Base-by-base conservation (phyloP, 345 rosid genomes). In the Reutealis trisperma region DNA sequence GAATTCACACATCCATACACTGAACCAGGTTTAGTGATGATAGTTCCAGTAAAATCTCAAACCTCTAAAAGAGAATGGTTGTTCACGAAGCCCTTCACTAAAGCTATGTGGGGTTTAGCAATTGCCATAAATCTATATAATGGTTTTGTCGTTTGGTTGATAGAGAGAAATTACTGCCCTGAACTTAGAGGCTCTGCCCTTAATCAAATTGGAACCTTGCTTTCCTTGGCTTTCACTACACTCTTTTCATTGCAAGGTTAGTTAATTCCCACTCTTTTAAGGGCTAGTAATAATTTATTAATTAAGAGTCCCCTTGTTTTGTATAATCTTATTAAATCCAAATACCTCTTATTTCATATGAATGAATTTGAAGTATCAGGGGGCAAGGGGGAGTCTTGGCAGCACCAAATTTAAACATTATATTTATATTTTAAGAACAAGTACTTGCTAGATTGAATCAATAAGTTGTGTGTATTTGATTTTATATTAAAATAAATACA, bases 1-100 rank as follows among this genome's bases (percentile, higher is more conserved):
- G 80, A 77, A 19, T 81, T 81, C 80, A 77, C 80, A 47, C 65
- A 69, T 8, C 84, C 84, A 2, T 77, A 72, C 65, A 45, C 80
- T n/a, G 80, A 80, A 58, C 13, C 79, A 11, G 73, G 63, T 16
- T 54, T 80, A 27, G 58, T 71, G 52, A 71, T 76, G 70, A 67
- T 80, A 32, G 83, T 80, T 21, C 74, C 77, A 2, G 47, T 42
- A 37, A 58, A 24, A 58, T 1, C 27, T 8, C 61, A 59, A 63
- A 25, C 58, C 54, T 11, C 42, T 24, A 67, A 72, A 25, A 80
- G 62, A 72, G 70, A 58, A 25, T 59, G 55, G 77, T 47, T 72
- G 21, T 75, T 80, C 60, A 24, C 61, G 10, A 76, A 72, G 62
- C 83, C 83, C 4, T 80, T 80, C 42, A 76, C 80, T 11, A 64